These are phyloP conservation scores for Xerocomellus intermedius DNA, from an alignment of 768 basidiomycete species.

Conservation along the genomic window DNA sequence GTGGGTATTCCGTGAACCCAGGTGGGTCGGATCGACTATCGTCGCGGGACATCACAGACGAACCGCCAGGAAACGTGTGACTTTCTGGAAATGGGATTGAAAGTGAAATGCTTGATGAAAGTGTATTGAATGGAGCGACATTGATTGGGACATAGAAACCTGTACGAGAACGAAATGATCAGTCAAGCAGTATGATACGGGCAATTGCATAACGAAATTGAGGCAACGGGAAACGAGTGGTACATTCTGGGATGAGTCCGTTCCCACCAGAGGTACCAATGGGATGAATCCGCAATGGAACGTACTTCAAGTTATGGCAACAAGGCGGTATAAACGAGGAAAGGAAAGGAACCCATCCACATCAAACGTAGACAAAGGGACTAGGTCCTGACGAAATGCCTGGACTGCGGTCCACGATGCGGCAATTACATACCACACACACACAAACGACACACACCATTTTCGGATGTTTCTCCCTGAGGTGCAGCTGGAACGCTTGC, in stretches of 20 bases:
- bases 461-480: slow-evolving; percentile 4
- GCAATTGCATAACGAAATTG: not conserved
- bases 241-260: not conserved
- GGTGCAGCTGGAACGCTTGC: not conserved
- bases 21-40: not conserved
- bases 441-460: slow-evolving; percentile 20
- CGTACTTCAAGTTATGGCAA: not conserved
- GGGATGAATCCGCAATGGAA: not conserved
- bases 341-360: not conserved
- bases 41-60: slow-evolving; percentile 5
- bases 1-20: not conserved
- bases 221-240: not conserved
- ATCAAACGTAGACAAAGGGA: not conserved
- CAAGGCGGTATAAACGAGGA: not conserved
- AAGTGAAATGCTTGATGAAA: not conserved
- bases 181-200: not conserved
- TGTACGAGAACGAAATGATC: not conserved
- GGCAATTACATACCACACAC: not conserved
- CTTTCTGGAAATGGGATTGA: not conserved
- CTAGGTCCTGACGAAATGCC: not conserved
- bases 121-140: not conserved
- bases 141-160: slow-evolving; percentile 2
- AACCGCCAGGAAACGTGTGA: not conserved
- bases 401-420: not conserved
- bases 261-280: not conserved